These are phyloP conservation scores for Dinochytrium kinnereticum DNA, from an alignment of 371 early-diverging fungal species.

Conservation along the genomic window DNA sequence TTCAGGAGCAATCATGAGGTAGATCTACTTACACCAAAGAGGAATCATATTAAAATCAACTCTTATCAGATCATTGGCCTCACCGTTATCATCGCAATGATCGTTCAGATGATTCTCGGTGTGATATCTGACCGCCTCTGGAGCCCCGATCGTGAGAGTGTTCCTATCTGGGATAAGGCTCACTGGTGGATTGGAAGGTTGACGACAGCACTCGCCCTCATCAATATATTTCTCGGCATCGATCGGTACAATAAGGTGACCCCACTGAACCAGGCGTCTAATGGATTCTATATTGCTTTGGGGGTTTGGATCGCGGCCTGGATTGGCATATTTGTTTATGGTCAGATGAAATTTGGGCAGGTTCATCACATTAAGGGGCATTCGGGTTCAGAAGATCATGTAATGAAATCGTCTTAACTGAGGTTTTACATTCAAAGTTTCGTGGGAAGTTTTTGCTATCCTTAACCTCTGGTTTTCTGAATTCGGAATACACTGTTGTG, in stretches of 20 bases:
- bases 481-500: too few species aligned
- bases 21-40: neutral
- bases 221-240: slow-evolving; percentile 10
- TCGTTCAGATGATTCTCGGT: slow-evolving; percentile 24
- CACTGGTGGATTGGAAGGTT: slow-evolving; percentile 27
- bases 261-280: slow-evolving; percentile 38
- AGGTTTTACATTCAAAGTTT: too few species aligned
- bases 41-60: neutral
- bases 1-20: slow-evolving; percentile 12
- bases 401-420: too few species aligned
- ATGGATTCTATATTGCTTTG: neutral
- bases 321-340: neutral
- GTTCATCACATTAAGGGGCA: slow-evolving; percentile 13
- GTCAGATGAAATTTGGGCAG: slow-evolving; percentile 9
- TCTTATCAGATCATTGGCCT: slow-evolving; percentile 18
- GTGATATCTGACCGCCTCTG: slow-evolving; percentile 16
- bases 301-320: neutral
- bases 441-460: too few species aligned
- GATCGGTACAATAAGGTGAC: slow-evolving; percentile 15
- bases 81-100: neutral
- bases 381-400: too few species aligned
- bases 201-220: neutral
- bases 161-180: slow-evolving; percentile 18
- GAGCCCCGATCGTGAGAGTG: slow-evolving; percentile 6
- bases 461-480: too few species aligned